Conservation (phyloP, 2,329 filamentous ascomycete species). For the Incumbomyces lentus region DNA sequence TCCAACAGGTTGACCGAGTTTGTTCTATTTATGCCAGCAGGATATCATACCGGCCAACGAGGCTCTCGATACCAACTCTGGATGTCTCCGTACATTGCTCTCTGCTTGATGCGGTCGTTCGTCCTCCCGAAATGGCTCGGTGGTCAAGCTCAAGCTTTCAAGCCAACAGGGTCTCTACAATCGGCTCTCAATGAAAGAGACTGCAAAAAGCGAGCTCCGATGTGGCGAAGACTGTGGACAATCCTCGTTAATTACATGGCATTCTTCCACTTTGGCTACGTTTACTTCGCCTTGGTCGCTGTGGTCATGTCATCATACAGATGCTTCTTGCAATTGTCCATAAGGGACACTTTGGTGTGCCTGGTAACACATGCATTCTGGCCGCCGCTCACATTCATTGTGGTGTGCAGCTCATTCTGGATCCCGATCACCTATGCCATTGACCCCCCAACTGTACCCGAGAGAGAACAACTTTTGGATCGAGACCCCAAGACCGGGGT, state of each 20-base stretch:
- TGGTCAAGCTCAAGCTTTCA: conserved; percentile 49
- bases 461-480: conserved; percentile 46
- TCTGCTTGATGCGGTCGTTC: conserved; percentile 49
- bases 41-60: conserved; percentile 50
- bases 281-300: conserved; percentile 43
- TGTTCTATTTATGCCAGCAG: conserved; percentile 48
- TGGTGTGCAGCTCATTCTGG: conserved; percentile 46
- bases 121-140: conserved; percentile 51
- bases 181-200: conserved; percentile 51
- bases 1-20: conserved; percentile 48
- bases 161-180: conserved; percentile 48
- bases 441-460: conserved; percentile 48
- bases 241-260: conserved; percentile 49
- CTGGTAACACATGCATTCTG: conserved; percentile 53
- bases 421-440: conserved; percentile 52
- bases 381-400: conserved; percentile 50
- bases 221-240: conserved; percentile 44
- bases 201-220: conserved; percentile 26
- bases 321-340: conserved; percentile 34
- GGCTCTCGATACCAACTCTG: conserved; percentile 48
- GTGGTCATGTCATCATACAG: conserved; percentile 43
- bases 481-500: conserved; percentile 44
- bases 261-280: conserved; percentile 45
- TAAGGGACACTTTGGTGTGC: conserved; percentile 37
- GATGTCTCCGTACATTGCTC: conserved; percentile 53